Evolutionary conservation across 768 basidiomycete species (phyloP).

Genomic region (Jaapia argillacea): DNA sequence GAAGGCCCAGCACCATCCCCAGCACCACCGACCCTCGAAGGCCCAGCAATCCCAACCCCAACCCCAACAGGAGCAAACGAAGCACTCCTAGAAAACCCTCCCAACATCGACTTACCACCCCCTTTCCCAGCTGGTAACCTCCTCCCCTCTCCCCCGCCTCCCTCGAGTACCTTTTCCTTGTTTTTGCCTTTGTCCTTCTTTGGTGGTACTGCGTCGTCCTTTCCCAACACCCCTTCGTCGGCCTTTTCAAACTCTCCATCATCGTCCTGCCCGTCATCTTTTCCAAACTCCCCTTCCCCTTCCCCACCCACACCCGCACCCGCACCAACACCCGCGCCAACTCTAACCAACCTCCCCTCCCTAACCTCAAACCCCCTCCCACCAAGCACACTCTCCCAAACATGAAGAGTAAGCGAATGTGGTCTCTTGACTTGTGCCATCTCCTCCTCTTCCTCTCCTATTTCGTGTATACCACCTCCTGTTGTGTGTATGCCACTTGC

Average conservation of each 20-base stretch:
- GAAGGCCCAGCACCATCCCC: neutral
- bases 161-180: neutral
- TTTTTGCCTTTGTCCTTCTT: conserved; percentile 1
- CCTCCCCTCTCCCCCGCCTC: neutral
- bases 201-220: no score
- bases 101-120: neutral
- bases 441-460: conserved; percentile 43
- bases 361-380: conserved; percentile 57
- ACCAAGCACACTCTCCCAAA: conserved; percentile 63
- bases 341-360: conserved; percentile 45
- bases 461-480: conserved; percentile 5
- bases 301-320: no score
- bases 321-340: no score
- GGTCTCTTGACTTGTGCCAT: conserved; percentile 45
- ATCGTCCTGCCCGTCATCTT: no score
- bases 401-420: conserved; percentile 50
- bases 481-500: no score
- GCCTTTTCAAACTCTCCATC: no score
- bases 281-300: no score
- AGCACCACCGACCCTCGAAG: neutral
- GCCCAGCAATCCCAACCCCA: neutral
- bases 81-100: neutral
- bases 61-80: neutral
- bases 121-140: no score
- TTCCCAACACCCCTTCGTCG: no score